Evolutionary conservation across 73 alveolate species (phyloP), one percentile per base, ranked within the genome.

Genomic region (Paramecium octaurelia): DNA sequence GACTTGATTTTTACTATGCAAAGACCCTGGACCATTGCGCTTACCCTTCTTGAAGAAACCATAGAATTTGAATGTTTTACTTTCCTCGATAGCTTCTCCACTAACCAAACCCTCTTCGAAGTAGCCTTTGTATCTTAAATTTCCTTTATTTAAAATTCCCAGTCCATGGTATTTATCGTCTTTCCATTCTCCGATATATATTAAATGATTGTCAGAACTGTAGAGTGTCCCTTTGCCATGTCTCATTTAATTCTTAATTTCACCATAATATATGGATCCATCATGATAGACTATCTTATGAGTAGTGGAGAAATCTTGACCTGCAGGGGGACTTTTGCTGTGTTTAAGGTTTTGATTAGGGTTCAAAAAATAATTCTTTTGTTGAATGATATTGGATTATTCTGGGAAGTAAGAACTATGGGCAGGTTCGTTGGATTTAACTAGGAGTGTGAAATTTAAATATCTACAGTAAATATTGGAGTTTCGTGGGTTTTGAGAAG

Each of bases 211-310:
- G 27, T 80, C 57, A 9, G 48, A 20, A 80, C 16, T 64, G 9
- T 44, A 80, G 6, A 80, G 57, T 24, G 91, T 58, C 2, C 91
- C 91, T 18, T 31, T 80, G 20, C 91, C 91, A 23, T 80, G 64
- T 11, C 76, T 40, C 75, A 18, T 44, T 48, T 40, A 38, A 80
- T 43, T 35, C 7, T 43, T 35, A 10, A 43, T 27, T 23, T 80
- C 48, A 20, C 91, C 91, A 24, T 24, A 80, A 23, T 80, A 80
- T 31, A 2, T 14, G 34, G 46, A 38, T 8, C 48, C 73, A 80
- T 80, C 75, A 21, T 8, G 3, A 80, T 43, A 80, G 3, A 38
- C 35, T 3, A 64, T 34, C 21, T 64, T 64, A 4, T 64, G 11
- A 64, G 21, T 11, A n/a, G 0, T 27, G 12, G 42, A 12, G 29